Percentiles rank a stretch among this genome's conserved stretches.
Conservation (phyloP, 1,139 yeast genomes). For the Saccharomyces uvarum region DNA sequence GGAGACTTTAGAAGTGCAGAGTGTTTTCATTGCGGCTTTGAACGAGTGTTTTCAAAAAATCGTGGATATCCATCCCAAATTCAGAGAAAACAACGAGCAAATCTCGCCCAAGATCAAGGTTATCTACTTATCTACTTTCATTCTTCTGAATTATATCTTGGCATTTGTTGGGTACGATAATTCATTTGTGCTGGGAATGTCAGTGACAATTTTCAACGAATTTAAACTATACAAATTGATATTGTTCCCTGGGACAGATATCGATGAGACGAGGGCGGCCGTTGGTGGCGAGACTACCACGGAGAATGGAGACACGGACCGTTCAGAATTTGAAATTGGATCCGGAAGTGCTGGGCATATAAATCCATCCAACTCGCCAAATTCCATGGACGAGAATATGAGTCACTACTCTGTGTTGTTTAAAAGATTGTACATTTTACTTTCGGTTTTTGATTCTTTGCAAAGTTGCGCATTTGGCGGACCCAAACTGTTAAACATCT, state of each 20-base stretch:
- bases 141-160: slow-evolving; percentile 48
- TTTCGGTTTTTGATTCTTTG: slow-evolving; percentile 47
- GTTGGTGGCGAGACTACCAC: background rate
- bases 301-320: slow-evolving; percentile 9
- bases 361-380: background rate
- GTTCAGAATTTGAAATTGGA: slow-evolving; percentile 4
- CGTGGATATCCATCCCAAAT: slow-evolving; percentile 40
- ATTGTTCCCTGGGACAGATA: slow-evolving; percentile 28
- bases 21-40: slow-evolving; percentile 26
- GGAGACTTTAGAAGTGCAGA: slow-evolving; percentile 18
- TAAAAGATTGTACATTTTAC: slow-evolving; percentile 44
- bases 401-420: slow-evolving; percentile 36
- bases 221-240: slow-evolving; percentile 42
- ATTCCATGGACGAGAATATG: slow-evolving; percentile 27
- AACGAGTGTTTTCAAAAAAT: slow-evolving; percentile 38
- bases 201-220: slow-evolving; percentile 53
- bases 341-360: background rate
- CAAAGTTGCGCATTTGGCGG: slow-evolving; percentile 53
- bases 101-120: slow-evolving; percentile 34
- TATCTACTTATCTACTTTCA: slow-evolving; percentile 42
- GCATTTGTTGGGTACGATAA: slow-evolving; percentile 52
- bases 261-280: slow-evolving; percentile 19
- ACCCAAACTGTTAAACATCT: slow-evolving; percentile 37
- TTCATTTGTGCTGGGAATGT: slow-evolving; percentile 46
- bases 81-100: slow-evolving; percentile 30